phyloP scores from a whole-genome alignment of 208 protist species.

The Sergeia podlipaevii region DNA sequence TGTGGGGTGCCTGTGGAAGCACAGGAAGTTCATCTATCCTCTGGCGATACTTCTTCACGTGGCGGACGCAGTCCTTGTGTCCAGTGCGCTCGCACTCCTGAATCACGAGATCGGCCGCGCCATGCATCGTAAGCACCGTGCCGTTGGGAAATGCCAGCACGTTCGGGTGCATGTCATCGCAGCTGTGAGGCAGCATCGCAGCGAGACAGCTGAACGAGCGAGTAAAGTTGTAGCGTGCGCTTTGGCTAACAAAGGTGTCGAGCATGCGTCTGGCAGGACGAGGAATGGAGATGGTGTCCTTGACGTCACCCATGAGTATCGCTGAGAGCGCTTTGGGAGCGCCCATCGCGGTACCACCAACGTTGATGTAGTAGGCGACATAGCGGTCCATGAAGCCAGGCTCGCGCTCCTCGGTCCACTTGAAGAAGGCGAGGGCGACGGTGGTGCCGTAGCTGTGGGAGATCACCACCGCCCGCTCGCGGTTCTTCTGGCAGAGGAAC shows the following conservation, averaged over 20 bases:
- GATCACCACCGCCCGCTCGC: slow-evolving; percentile 64
- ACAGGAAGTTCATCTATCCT: slow-evolving; percentile 37
- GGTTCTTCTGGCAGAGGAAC: slow-evolving; percentile 75
- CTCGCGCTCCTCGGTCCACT: slow-evolving; percentile 77
- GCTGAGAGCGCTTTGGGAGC: slow-evolving; percentile 77
- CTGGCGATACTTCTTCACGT: slow-evolving; percentile 21
- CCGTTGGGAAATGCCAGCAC: slow-evolving; percentile 52
- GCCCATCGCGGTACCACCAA: slow-evolving; percentile 78
- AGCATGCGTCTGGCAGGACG: slow-evolving; percentile 48
- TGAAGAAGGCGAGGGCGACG: slow-evolving; percentile 82
- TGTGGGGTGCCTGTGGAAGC: slow-evolving; percentile 80
- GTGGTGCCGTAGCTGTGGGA: slow-evolving; percentile 88
- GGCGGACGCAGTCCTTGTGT: slow-evolving; percentile 38
- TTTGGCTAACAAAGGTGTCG: slow-evolving; percentile 73
- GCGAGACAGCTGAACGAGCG: slow-evolving; percentile 71
- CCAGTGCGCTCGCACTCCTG: slow-evolving; percentile 43
- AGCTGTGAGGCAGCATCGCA: slow-evolving; percentile 67
- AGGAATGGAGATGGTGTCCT: slow-evolving; percentile 79
- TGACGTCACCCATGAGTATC: slow-evolving; percentile 80
- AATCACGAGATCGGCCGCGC: slow-evolving; percentile 25
- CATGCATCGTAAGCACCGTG: slow-evolving; percentile 26
- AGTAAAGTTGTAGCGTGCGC: slow-evolving; percentile 53
- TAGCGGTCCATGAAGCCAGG: slow-evolving; percentile 78
- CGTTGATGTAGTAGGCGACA: slow-evolving; percentile 83
- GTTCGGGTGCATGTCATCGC: slow-evolving; percentile 43